Evolutionary conservation across 75 land plant species (phyloP).

Genomic region (Selaginella tamariscina): DNA sequence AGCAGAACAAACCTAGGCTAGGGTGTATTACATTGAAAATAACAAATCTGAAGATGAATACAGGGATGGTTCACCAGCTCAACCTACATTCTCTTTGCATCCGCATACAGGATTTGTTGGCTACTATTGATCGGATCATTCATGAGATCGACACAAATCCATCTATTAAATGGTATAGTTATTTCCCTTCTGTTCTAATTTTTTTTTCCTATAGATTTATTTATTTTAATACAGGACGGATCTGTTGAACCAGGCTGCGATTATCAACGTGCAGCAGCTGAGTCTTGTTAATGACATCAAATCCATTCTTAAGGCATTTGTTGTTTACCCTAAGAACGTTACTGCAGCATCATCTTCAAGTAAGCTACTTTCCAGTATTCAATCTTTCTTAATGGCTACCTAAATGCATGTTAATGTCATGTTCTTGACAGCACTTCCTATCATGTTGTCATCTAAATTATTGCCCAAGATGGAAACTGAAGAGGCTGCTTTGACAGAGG

Average conservation of each 20-base stretch:
- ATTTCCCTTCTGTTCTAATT: no score
- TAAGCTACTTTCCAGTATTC: no score
- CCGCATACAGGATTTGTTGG: conserved; percentile 59
- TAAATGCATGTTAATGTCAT: no score
- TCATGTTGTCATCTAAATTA: conserved; percentile 92
- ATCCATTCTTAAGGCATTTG: conserved; percentile 80
- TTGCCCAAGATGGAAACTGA: conserved; percentile 91
- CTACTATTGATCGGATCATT: conserved; percentile 64
- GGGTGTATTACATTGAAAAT: no score
- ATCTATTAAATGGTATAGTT: conserved; percentile 23
- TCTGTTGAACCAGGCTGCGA: conserved; percentile 72
- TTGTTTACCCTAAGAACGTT: conserved; percentile 82
- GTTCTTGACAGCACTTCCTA: conserved; percentile 80
- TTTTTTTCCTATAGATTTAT: neutral
- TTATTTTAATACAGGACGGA: conserved; percentile 74
- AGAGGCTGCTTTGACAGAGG: conserved; percentile 59
- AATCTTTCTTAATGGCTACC: no score
- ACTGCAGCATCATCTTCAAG: conserved; percentile 77
- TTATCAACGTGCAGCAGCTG: conserved; percentile 84
- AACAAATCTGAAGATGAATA: no score
- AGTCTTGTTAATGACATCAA: conserved; percentile 93
- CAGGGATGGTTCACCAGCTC: conserved; percentile 53
- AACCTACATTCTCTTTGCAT: conserved; percentile 61
- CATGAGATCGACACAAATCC: conserved; percentile 54
- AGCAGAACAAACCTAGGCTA: no score